Evolutionary conservation across 345 rosid genomes (phyloP).

Genomic region (Zanthoxylum bungeanum): DNA sequence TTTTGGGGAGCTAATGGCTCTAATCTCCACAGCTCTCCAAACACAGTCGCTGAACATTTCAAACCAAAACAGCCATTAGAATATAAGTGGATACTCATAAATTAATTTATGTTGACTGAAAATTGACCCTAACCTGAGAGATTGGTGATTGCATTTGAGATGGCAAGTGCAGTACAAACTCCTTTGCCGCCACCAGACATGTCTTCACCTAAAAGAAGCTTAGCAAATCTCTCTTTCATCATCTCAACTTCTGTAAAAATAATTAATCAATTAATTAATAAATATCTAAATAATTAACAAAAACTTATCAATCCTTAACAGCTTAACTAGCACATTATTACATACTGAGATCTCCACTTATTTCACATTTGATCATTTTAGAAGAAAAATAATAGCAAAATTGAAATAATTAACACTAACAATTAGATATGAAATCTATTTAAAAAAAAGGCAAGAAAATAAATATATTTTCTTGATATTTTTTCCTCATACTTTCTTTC

Average conservation of each 20-base stretch:
- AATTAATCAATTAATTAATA: not conserved
- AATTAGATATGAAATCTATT: not conserved
- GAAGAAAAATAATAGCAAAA: not conserved
- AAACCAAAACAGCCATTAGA: not conserved
- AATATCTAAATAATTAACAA: not conserved
- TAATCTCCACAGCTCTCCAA: conserved; percentile 94
- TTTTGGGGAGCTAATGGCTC: conserved; percentile 80
- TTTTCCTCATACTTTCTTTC: conserved; percentile 4
- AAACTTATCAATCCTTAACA: not conserved
- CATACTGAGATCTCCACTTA: not conserved
- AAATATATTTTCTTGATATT: not conserved
- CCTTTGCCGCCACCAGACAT: conserved; percentile 99
- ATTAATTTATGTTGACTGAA: not conserved
- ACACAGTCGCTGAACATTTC: conserved; percentile 71
- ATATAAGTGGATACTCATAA: not conserved
- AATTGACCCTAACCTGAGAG: conserved; percentile 64
- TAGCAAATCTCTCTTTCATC: conserved; percentile 99
- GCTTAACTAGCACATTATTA: not conserved
- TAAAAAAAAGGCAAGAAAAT: not conserved
- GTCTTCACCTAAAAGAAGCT: conserved; percentile 95
- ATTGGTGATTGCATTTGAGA: conserved; percentile 97
- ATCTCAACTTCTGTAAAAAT: conserved; percentile 61
- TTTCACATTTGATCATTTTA: not conserved
- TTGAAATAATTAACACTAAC: not conserved
- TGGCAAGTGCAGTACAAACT: conserved; percentile 95